Base-by-base conservation (phyloP, 352 stramenopile genomes). In the Elongisporangium undulatum region DNA sequence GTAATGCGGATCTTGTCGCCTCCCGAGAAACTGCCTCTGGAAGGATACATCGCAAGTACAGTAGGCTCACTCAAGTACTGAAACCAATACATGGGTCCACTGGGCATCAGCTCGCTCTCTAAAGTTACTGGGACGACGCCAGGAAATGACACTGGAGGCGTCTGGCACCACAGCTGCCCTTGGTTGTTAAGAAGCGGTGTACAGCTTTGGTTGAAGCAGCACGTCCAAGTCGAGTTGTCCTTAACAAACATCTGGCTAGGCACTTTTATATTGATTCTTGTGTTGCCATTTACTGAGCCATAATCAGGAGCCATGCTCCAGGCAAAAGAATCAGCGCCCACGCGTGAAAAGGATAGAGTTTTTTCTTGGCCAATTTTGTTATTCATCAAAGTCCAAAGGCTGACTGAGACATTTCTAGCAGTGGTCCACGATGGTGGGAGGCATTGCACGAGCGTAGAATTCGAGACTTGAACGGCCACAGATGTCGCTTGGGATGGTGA, bases 391-490 rank as follows among this genome's bases (percentile, higher is more conserved):
- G 73, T 77, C 73, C 68, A 79, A 2, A 82, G 19, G 53, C 59
- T 70, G 15, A 82, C 49, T 53, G 55, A 38, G 5, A 67, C 69
- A 20, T 39, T 55, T 10, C 61, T 53, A 29, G 23, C 45, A 15
- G 3, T 34, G 17, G 53, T 63, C 23, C 67, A 72, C 62, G 61
- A 71, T 8, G 61, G 23, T 0, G 69, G 65, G 20, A 51, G 51
- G 59, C 80, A 90, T 17, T 48, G 55, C 15, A 77, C 57, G 12
- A 70, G 39, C 2, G 67, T 79, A 1, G 72, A 50, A 48, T 90
- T 90, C 6, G 69, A 15, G 55, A 77, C 39, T 6, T 63, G 8
- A 26, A 64, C 78, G 4, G 61, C 60, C 16, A 70, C 62, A 20
- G 54, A 34, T 15, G 73, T 50, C 0, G 63, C 62, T n/a, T 67